These are phyloP conservation scores for Moniliella sp. DNA, from an alignment of 1,284 basidiomycete species.

Conservation along the genomic window DNA sequence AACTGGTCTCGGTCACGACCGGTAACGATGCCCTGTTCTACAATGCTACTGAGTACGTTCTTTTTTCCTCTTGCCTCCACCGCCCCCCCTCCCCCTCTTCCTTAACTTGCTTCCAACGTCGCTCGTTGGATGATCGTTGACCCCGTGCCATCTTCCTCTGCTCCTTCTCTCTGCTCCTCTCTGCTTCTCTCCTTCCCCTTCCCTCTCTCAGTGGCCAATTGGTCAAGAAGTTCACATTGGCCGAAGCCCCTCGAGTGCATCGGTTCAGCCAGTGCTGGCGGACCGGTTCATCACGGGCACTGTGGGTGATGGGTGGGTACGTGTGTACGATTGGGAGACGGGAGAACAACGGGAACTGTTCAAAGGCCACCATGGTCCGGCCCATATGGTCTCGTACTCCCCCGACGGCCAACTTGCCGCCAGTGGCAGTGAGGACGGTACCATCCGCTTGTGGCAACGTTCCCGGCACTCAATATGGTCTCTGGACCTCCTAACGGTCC, in stretches of 20 bases:
- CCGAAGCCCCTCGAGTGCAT: conserved; percentile 55
- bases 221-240: conserved; percentile 12
- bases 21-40: conserved; percentile 73
- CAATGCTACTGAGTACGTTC: conserved; percentile 37
- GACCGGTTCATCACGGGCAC: conserved; percentile 86
- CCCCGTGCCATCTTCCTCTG: conserved; percentile 1
- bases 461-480: conserved; percentile 71
- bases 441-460: conserved; percentile 90
- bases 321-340: conserved; percentile 64
- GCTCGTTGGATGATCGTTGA: neutral
- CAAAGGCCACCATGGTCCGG: conserved; percentile 92
- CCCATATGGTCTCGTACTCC: conserved; percentile 75
- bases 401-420: conserved; percentile 97
- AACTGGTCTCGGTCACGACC: conserved; percentile 66
- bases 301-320: conserved; percentile 76
- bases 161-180: conserved; percentile 38
- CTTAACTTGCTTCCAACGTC: neutral
- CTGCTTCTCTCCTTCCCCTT: conserved; percentile 27
- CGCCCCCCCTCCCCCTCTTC: neutral
- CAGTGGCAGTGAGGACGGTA: conserved; percentile 63
- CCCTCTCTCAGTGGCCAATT: conserved; percentile 40
- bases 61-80: neutral
- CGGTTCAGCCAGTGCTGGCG: conserved; percentile 65
- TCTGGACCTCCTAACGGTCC: conserved; percentile 46
- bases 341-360: conserved; percentile 72